Evolutionary conservation across 352 stramenopile genomes (phyloP).

Genomic region (Elongisporangium anandrum): DNA sequence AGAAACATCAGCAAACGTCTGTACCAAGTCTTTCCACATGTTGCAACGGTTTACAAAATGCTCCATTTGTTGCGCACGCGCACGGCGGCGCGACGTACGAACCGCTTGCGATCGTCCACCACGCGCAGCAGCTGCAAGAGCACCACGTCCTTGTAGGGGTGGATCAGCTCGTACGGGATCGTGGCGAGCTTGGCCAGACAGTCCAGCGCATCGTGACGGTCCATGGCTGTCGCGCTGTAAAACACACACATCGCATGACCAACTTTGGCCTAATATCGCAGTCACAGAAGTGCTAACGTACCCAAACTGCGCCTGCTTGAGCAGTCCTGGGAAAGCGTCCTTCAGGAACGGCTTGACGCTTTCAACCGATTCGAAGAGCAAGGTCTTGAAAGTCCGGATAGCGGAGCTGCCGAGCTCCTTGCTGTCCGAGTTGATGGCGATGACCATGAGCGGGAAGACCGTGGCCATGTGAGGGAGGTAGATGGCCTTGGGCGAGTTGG

Average conservation of each 20-base stretch:
- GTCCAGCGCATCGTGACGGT: constrained; percentile 70
- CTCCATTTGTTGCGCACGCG: constrained; percentile 90
- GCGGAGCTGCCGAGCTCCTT: constrained; percentile 69
- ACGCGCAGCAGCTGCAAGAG: constrained; percentile 68
- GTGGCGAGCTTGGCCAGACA: constrained; percentile 72
- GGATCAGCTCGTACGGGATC: constrained; percentile 85
- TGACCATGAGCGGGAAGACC: constrained; percentile 83
- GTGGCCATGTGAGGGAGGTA: constrained; percentile 68
- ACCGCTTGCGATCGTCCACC: constrained; percentile 84
- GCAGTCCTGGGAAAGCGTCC: constrained; percentile 75
- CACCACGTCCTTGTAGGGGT: constrained; percentile 84
- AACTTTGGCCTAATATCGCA: no score
- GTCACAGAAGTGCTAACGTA: constrained; percentile 22
- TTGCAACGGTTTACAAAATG: constrained; percentile 61
- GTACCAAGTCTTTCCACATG: constrained; percentile 9
- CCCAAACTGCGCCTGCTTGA: constrained; percentile 80
- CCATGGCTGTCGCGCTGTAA: constrained; percentile 49
- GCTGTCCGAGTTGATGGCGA: constrained; percentile 75
- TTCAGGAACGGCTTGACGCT: constrained; percentile 82
- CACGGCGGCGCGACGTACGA: constrained; percentile 83
- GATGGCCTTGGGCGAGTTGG: constrained; percentile 75
- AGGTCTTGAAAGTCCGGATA: constrained; percentile 71
- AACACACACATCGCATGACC: constrained; percentile 1
- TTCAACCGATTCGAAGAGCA: constrained; percentile 75
- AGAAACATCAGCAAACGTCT: no score